Percentiles rank a stretch among this genome's conserved stretches.
Conservation (phyloP, 1,139 yeast genomes). For the Yamadazyma sp. region DNA sequence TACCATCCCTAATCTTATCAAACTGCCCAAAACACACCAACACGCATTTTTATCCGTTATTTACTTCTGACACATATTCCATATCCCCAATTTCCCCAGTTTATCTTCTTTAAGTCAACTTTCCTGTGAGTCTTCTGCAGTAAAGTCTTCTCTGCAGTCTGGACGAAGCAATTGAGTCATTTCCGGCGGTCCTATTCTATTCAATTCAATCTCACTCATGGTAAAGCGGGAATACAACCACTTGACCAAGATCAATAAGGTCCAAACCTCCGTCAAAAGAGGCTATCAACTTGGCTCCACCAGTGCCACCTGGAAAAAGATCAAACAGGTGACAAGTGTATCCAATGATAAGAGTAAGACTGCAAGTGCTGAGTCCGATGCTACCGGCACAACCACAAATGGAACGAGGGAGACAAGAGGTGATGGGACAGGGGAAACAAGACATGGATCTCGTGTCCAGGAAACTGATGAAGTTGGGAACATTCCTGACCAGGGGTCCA, state of each 20-base stretch:
- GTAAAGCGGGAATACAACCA: not conserved
- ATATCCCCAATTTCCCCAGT: not conserved
- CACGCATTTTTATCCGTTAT: conserved; percentile 2
- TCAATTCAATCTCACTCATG: not conserved
- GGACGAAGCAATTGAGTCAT: too few relatives aligned
- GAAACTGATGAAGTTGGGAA: too few relatives aligned
- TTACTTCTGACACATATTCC: not conserved
- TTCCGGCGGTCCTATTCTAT: not conserved
- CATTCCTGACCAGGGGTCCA: too few relatives aligned
- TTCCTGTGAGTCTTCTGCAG: too few relatives aligned
- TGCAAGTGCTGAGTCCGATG: not conserved
- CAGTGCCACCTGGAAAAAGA: conserved; percentile 45
- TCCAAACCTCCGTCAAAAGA: conserved; percentile 24
- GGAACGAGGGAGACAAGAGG: not conserved
- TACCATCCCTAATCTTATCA: not conserved
- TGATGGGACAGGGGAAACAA: too few relatives aligned
- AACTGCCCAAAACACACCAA: not conserved
- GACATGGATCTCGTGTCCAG: too few relatives aligned
- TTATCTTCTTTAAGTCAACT: too few relatives aligned
- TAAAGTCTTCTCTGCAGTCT: too few relatives aligned
- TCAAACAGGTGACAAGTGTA: conserved; percentile 33
- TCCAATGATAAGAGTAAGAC: conserved; percentile 4
- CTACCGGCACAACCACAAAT: not conserved
- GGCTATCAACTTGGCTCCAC: conserved; percentile 44
- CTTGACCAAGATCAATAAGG: conserved; percentile 18